Conservation (phyloP, 75 land plant species). For the Selaginella tamariscina region DNA sequence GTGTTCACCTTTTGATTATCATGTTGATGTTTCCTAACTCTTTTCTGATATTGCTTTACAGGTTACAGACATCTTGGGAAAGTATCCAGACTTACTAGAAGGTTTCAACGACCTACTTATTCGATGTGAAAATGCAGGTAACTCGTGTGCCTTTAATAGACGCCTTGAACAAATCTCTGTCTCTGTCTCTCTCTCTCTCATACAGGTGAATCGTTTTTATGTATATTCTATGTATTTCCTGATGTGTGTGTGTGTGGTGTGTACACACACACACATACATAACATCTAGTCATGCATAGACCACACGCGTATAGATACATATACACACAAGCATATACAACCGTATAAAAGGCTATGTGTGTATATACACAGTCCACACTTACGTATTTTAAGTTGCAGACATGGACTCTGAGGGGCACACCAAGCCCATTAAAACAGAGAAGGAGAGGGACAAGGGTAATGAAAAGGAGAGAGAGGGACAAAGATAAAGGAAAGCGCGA, state of each 20-base stretch:
- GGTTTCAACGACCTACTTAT: constrained; percentile 74
- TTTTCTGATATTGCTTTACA: constrained; percentile 15
- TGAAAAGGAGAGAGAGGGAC: constrained; percentile 3
- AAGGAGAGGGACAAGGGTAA: constrained; percentile 27
- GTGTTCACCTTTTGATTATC: background rate
- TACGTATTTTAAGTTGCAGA: background rate
- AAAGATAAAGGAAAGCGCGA: constrained; percentile 30
- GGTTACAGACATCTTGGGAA: constrained; percentile 75
- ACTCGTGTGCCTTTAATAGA: no score
- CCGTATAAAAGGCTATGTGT: no score
- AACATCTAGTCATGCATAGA: no score
- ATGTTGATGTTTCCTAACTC: background rate
- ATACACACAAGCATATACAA: no score
- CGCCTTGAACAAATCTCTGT: no score
- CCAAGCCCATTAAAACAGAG: constrained; percentile 16
- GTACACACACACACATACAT: no score
- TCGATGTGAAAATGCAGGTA: constrained; percentile 78
- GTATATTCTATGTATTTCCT: no score
- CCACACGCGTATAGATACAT: no score
- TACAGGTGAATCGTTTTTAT: no score
- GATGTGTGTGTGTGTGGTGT: no score
- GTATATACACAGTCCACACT: no score
- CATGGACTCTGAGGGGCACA: constrained; percentile 3
- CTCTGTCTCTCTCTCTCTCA: no score
- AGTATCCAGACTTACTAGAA: constrained; percentile 73